Evolutionary conservation across 805 yeast species (phyloP), one percentile per base, ranked within the genome.

Genomic region (Ogataea nakhonphanomensis): DNA sequence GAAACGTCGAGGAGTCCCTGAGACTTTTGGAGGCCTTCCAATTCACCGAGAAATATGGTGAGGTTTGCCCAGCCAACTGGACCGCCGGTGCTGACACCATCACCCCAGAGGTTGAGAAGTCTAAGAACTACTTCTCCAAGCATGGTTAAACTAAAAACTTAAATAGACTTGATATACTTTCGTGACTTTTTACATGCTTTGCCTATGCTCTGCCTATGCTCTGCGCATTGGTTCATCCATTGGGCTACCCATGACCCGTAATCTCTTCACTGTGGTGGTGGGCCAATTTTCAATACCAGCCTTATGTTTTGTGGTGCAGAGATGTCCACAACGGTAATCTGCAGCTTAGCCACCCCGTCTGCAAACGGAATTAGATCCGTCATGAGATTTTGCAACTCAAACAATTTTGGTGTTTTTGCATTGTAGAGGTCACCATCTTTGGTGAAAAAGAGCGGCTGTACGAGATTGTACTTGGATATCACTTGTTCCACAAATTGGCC

Each of bases 1-100:
- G 99, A 79, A 84, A 86, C 63, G 99, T 93, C 56, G 97, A 90
- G 54, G 99, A 93, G 80, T 84, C 97, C 54, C 77, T 88, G 65
- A 90, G 99, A 83, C 80, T 93, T 65, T 79, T 93, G 51, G 98
- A 93, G 68, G 99, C 97, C 58, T 93, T 93, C 96, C 96, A 91
- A 77, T 93, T 95, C 90, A 86, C 96, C 61, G 98, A 90, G 71
- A 85, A 87, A 77, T 76, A 93, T 81, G 99, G 99, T 74, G 96
- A 95, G 76, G 99, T 91, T 55, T 90, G 97, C 76, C 99, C 99
- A 62, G 97, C 98, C 67, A 93, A 91, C 95, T 91, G 99, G 99
- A 79, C 82, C 44, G 83, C 86, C 69, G 99, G 99, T 74, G 67
- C 86, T 49, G 95, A 86, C 65, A 85, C 95, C 69, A 88, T 89